A percentile compares a stretch with the other conserved stretches of the same genome.
Conservation (phyloP, 2,329 filamentous ascomycete genomes). For the Dothideomycetidae sp. region DNA sequence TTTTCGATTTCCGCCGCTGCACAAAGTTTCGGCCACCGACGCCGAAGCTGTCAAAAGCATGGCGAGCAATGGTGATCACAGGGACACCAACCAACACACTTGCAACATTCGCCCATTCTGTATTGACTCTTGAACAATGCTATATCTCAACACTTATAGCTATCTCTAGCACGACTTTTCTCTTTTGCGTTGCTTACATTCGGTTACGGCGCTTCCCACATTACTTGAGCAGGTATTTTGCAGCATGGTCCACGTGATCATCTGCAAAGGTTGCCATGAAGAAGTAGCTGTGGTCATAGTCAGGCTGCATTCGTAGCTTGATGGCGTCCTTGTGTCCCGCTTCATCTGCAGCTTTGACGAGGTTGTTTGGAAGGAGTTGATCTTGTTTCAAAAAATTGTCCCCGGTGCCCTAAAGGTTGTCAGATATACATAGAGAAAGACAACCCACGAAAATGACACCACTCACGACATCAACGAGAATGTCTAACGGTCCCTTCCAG, state of each 20-base stretch:
- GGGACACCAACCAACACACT: too few species aligned
- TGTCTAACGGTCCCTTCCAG: constrained; percentile 59
- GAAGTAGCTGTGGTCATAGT: constrained; percentile 95
- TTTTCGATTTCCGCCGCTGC: too few species aligned
- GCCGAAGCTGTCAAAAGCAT: too few species aligned
- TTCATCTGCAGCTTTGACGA: constrained; percentile 64
- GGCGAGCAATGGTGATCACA: too few species aligned
- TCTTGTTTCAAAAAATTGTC: constrained; percentile 95
- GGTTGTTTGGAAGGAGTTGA: constrained; percentile 88
- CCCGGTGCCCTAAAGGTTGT: constrained; percentile 54
- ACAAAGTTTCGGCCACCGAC: too few species aligned
- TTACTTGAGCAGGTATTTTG: constrained; percentile 61
- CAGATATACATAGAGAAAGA: background rate
- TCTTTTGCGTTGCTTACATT: too few species aligned
- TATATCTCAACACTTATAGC: too few species aligned
- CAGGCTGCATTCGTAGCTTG: constrained; percentile 69
- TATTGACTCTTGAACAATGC: too few species aligned
- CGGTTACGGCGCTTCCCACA: too few species aligned
- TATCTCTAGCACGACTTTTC: too few species aligned
- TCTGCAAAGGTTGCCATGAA: constrained; percentile 85
- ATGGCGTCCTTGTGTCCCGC: constrained; percentile 57
- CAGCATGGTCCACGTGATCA: constrained; percentile 83
- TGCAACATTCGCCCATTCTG: too few species aligned
- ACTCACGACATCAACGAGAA: constrained; percentile 75
- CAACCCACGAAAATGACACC: background rate